Evolutionary conservation across 1,284 basidiomycete species (phyloP).

Genomic region (Malassezia slooffiae): DNA sequence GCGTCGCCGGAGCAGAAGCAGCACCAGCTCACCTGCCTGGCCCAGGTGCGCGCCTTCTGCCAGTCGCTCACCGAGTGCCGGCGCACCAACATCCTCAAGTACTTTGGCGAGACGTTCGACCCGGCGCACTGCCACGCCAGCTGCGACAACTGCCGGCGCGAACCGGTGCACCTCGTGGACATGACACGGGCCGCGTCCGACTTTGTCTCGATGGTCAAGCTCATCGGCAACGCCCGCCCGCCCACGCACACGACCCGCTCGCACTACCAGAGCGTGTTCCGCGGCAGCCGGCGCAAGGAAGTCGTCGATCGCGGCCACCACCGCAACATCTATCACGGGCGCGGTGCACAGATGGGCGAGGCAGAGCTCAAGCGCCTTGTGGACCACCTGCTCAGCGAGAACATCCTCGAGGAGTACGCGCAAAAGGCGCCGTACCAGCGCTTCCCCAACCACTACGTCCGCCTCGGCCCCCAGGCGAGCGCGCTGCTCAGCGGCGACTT

Average conservation of each 20-base stretch:
- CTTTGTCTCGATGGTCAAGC: slow-evolving; percentile 53
- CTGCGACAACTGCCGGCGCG: slow-evolving; percentile 62
- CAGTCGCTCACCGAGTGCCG: slow-evolving; percentile 74
- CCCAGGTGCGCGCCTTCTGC: slow-evolving; percentile 63
- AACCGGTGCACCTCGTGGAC: slow-evolving; percentile 48
- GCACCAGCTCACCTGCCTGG: slow-evolving; percentile 54
- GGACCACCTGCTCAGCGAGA: slow-evolving; percentile 6
- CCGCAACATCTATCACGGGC: slow-evolving; percentile 20
- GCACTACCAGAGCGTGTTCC: slow-evolving; percentile 53
- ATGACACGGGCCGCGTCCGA: slow-evolving; percentile 53
- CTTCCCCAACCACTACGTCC: slow-evolving; percentile 11
- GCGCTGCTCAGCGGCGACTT: slow-evolving; percentile 1
- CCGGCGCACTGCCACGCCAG: slow-evolving; percentile 54
- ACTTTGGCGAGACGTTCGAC: slow-evolving; percentile 59
- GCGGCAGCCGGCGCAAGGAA: slow-evolving; percentile 54
- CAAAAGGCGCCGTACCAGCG: slow-evolving; percentile 8
- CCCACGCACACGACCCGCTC: slow-evolving; percentile 51
- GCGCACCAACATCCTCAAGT: slow-evolving; percentile 66
- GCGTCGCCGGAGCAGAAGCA: slow-evolving; percentile 53
- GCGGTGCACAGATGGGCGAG: slow-evolving; percentile 5
- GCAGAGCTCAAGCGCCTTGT: slow-evolving; percentile 12
- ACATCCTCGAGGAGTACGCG: slow-evolving; percentile 8
- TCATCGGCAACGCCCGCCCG: slow-evolving; percentile 45
- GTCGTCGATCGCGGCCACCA: slow-evolving; percentile 53
- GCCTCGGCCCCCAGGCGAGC: slow-evolving; percentile 2